A percentile compares a stretch with the other conserved stretches of the same genome.
phyloP scores from a whole-genome alignment of 2,329 filamentous ascomycete species.

The Graphiopsis chlorocephala region DNA sequence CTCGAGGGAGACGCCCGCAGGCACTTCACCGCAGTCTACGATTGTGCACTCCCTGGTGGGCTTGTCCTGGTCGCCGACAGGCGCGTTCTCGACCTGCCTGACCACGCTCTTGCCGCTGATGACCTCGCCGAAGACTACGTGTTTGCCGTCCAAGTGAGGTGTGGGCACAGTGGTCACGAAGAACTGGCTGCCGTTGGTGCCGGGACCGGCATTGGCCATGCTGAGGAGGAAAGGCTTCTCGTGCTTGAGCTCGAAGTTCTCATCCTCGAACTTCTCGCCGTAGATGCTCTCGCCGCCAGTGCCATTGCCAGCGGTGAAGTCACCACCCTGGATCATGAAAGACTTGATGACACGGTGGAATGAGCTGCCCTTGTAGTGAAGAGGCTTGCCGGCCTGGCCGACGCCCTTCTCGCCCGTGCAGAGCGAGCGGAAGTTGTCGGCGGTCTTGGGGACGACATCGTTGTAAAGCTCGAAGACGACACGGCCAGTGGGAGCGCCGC shows the following conservation, averaged over 20 bases:
- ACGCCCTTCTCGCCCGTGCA: constrained; percentile 93
- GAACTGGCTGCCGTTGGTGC: constrained; percentile 96
- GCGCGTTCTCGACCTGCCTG: constrained; percentile 82
- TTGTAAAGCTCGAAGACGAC: constrained; percentile 77
- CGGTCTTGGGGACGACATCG: constrained; percentile 82
- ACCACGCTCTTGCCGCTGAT: constrained; percentile 88
- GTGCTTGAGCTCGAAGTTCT: constrained; percentile 91
- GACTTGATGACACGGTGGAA: constrained; percentile 98
- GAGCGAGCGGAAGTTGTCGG: constrained; percentile 91
- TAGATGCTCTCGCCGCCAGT: constrained; percentile 98
- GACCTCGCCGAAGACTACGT: constrained; percentile 96
- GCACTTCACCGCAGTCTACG: constrained; percentile 77
- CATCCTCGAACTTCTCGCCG: constrained; percentile 93
- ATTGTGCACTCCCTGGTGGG: constrained; percentile 72
- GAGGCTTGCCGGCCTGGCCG: constrained; percentile 75
- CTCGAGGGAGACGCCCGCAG: constrained; percentile 64
- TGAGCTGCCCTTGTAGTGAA: constrained; percentile 86
- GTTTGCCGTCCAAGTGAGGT: constrained; percentile 90
- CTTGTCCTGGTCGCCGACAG: constrained; percentile 73
- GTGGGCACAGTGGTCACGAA: constrained; percentile 96
- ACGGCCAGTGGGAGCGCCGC: constrained; percentile 68
- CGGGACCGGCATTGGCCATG: constrained; percentile 96
- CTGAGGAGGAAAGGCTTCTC: constrained; percentile 89
- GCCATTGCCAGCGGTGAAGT: constrained; percentile 92
- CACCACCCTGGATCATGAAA: constrained; percentile 98